Base-by-base conservation (phyloP, 2,329 filamentous ascomycete genomes). In the Achaetomium macrosporum region DNA sequence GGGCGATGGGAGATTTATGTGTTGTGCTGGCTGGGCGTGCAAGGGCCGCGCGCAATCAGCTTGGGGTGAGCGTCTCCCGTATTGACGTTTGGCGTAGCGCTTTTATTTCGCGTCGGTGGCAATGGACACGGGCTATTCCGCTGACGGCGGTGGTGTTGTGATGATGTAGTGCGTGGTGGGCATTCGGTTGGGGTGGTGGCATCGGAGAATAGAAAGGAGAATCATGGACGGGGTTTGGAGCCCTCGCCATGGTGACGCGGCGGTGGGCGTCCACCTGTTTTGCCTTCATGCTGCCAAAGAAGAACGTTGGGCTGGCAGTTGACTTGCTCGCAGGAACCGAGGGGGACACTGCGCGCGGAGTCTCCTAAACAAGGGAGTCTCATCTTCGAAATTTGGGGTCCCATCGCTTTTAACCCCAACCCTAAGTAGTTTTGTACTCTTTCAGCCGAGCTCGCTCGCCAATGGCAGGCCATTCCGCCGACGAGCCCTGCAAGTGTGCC, bases 261-360 rank as follows among this genome's bases (percentile, higher is more conserved):
- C 57, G 59, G 59, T 57, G 57, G 59, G 59, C 59, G 57, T 60
- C 59, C 60, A 61, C 59, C 58, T 63, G 61, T 63, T 63, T 63
- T 63, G 61, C 59, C 61, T 63, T 63, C 61, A 63, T 63, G 59
- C 58, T 63, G 61, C 55, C 57, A 62, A 62, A 62, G 59, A 59
- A 55, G 57, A 57, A 60, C 56, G 59, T 61, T 57, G 59, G 57
- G 61, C 25, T 25, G 25, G 58, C 59, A 57, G 59, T 61, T 53
- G 58, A 63, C 59, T 59, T 62, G 59, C 59, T 62, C 59, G 59
- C 58, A 61, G 58, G 59, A 63, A 61, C 58, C 57, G 59, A 62
- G 57, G 58, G 56, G 58, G 57, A 55, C 55, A 57, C 53, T 57
- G 60, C 59, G 60, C 59, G 52, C 59, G 53, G 59, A 53, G 58